phyloP scores from a whole-genome alignment of 352 stramenopile genomes.

The Peronospora farinosa region DNA sequence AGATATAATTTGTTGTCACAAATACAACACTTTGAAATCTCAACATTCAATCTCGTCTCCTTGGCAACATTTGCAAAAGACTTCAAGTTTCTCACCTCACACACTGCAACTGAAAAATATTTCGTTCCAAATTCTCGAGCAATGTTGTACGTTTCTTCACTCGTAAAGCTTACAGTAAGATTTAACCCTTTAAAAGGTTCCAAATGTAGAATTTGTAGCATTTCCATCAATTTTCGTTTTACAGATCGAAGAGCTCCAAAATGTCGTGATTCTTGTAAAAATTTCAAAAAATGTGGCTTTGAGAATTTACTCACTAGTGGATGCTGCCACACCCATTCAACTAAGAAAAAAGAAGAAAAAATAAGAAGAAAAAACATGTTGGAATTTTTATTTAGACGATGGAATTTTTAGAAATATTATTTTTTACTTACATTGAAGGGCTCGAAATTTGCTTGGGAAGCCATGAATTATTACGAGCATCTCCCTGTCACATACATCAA shows the following conservation, averaged over 20 bases:
- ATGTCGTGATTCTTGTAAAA: slow-evolving; percentile 30
- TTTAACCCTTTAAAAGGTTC: slow-evolving; percentile 41
- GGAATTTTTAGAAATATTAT: too few relatives aligned
- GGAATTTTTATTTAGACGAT: too few relatives aligned
- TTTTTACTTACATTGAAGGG: slow-evolving; percentile 61
- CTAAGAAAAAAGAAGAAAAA: slow-evolving; percentile 21
- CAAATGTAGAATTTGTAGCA: slow-evolving; percentile 60
- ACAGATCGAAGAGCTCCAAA: slow-evolving; percentile 50
- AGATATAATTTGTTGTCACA: slow-evolving; percentile 32
- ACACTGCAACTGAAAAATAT: slow-evolving; percentile 29
- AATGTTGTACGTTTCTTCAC: slow-evolving; percentile 32
- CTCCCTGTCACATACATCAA: slow-evolving; percentile 35
- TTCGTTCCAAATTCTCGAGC: slow-evolving; percentile 26
- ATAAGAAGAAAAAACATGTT: background rate
- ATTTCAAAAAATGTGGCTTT: slow-evolving; percentile 24
- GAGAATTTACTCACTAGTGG: slow-evolving; percentile 51
- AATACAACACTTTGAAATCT: slow-evolving; percentile 30
- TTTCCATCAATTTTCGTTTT: slow-evolving; percentile 64
- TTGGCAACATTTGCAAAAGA: slow-evolving; percentile 7
- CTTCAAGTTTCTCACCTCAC: slow-evolving; percentile 31
- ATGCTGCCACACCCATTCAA: slow-evolving; percentile 79
- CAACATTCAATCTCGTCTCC: background rate
- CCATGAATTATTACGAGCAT: slow-evolving; percentile 70
- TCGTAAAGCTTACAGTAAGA: slow-evolving; percentile 53
- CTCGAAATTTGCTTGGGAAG: slow-evolving; percentile 69